Conservation (phyloP, 805 yeast species). For the Metschnikowia baotianmanensis region DNA sequence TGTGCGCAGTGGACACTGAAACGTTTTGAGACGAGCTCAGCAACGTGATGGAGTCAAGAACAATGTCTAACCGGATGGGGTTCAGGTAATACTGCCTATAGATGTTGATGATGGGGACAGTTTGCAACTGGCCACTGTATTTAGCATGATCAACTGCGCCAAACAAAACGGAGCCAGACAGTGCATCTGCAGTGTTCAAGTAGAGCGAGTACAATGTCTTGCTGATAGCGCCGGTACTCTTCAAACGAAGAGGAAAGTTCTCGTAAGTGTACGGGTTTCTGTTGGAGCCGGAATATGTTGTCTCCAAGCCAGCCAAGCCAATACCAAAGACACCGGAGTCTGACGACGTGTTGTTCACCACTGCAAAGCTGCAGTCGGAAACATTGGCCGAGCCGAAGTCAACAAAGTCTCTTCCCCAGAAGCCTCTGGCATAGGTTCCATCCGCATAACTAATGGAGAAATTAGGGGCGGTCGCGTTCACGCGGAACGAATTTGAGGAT, state of each 20-base stretch:
- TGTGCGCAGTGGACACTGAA: slow-evolving; percentile 2
- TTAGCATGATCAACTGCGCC: slow-evolving; percentile 46
- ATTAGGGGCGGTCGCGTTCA: slow-evolving; percentile 38
- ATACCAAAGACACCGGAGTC: slow-evolving; percentile 71
- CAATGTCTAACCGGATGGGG: slow-evolving; percentile 50
- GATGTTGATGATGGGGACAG: slow-evolving; percentile 45
- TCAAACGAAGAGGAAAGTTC: slow-evolving; percentile 66
- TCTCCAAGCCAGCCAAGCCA: slow-evolving; percentile 68
- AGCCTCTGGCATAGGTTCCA: slow-evolving; percentile 45
- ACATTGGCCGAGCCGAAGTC: slow-evolving; percentile 49
- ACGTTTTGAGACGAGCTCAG: slow-evolving; percentile 15
- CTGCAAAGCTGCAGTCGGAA: slow-evolving; percentile 61
- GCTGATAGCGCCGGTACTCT: slow-evolving; percentile 53
- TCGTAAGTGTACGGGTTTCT: slow-evolving; percentile 41
- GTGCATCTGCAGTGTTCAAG: slow-evolving; percentile 41
- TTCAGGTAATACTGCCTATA: slow-evolving; percentile 10
- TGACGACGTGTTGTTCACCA: slow-evolving; percentile 65
- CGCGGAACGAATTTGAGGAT: slow-evolving; percentile 36
- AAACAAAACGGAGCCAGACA: slow-evolving; percentile 36
- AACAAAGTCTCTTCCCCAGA: slow-evolving; percentile 63
- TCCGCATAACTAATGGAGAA: slow-evolving; percentile 51
- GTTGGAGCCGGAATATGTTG: slow-evolving; percentile 38
- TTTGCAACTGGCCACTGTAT: slow-evolving; percentile 26
- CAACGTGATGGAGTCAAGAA: slow-evolving; percentile 38
- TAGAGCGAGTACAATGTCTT: slow-evolving; percentile 61